Conservation (phyloP, 805 yeast species). For the Kluyveromyces lactis region DNA sequence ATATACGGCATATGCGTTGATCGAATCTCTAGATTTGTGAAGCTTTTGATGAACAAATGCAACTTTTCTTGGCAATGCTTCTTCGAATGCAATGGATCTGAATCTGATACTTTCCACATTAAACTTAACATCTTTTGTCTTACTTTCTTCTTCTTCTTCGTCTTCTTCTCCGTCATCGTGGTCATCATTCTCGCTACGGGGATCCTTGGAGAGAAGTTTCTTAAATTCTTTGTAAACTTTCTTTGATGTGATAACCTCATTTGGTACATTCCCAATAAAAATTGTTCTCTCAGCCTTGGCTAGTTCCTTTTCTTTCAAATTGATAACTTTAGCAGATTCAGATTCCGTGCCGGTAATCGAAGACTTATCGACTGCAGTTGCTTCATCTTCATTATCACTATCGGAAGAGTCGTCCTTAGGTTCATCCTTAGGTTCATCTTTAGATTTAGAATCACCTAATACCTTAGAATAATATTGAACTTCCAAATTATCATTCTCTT, state of each 20-base stretch:
- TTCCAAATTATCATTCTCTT: conserved; percentile 45
- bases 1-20: conserved; percentile 85
- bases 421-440: conserved; percentile 10
- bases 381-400: conserved; percentile 20
- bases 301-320: conserved; percentile 61
- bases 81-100: conserved; percentile 85
- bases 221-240: conserved; percentile 55
- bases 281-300: conserved; percentile 78
- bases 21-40: conserved; percentile 67
- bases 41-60: conserved; percentile 78
- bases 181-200: conserved; percentile 2
- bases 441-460: conserved; percentile 27
- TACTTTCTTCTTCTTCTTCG: conserved; percentile 8
- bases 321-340: conserved; percentile 39
- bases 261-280: conserved; percentile 79
- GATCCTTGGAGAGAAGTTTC: conserved; percentile 37
- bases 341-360: conserved; percentile 13
- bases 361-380: conserved; percentile 13
- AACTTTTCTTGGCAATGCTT: conserved; percentile 82
- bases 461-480: conserved; percentile 44
- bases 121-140: conserved; percentile 23
- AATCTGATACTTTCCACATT: conserved; percentile 70
- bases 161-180: conserved; percentile 2
- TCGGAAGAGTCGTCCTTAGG: conserved; percentile 6
- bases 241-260: conserved; percentile 57